These are phyloP conservation scores for Brassica hybrid DNA, from an alignment of 441 rosid species.

Conservation along the genomic window DNA sequence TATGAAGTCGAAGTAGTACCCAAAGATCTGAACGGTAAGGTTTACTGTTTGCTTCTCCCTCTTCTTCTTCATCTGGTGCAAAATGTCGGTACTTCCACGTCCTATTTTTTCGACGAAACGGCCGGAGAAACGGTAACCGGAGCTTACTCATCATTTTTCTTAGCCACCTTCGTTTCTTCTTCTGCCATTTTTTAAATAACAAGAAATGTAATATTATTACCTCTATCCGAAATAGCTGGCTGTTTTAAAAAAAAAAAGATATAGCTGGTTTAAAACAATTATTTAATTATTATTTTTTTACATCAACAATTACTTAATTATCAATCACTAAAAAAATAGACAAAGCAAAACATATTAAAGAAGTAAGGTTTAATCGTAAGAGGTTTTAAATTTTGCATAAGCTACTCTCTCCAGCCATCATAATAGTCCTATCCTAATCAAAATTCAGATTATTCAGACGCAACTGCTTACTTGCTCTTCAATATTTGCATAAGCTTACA, in stretches of 20 bases:
- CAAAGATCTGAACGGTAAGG: not conserved
- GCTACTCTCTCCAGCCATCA: too few species aligned
- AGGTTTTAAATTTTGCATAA: not conserved
- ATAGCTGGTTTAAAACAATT: not conserved
- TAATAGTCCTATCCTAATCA: not conserved
- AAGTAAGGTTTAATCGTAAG: not conserved
- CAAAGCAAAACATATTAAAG: not conserved
- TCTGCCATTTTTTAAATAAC: not conserved
- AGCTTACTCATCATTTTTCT: not conserved
- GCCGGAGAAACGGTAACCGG: not conserved
- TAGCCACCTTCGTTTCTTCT: too few species aligned
- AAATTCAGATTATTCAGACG: too few species aligned
- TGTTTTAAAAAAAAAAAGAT: not conserved
- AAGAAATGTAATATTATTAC: not conserved
- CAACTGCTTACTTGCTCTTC: not conserved
- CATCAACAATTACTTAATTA: too few species aligned
- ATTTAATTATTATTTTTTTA: not conserved
- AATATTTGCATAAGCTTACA: not conserved
- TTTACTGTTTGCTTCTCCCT: not conserved
- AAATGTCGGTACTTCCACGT: not conserved
- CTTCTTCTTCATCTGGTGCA: not conserved
- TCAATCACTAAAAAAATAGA: not conserved
- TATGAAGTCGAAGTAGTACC: not conserved
- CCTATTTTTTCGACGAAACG: not conserved
- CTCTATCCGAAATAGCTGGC: not conserved